These are phyloP conservation scores for Plasmodium malariae DNA, from an alignment of 169 alveolate genomes.

Conservation along the genomic window DNA sequence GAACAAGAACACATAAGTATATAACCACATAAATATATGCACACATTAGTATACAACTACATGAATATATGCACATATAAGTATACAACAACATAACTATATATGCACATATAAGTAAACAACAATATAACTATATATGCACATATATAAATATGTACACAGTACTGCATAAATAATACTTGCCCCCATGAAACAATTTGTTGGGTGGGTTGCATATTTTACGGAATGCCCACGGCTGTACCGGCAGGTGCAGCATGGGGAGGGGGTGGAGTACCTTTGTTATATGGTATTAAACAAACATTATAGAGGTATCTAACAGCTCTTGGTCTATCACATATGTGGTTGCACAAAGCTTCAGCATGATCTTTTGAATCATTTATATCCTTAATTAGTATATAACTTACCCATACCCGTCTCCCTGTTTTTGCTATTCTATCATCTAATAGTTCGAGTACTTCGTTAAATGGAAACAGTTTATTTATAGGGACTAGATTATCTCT, in stretches of 20 bases:
- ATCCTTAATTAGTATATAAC: constrained; percentile 88
- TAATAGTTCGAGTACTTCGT: constrained; percentile 86
- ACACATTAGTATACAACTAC: too few relatives aligned
- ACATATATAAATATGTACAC: constrained; percentile 53
- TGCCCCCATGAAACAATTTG: too few relatives aligned
- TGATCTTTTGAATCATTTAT: constrained; percentile 83
- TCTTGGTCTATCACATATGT: constrained; percentile 80
- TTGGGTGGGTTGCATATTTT: constrained; percentile 20
- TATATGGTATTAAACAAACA: constrained; percentile 83
- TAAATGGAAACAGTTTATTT: constrained; percentile 87
- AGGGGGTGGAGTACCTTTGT: constrained; percentile 73
- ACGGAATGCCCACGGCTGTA: too few relatives aligned
- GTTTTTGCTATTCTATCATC: constrained; percentile 88
- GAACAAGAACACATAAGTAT: not conserved
- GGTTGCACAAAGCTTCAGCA: constrained; percentile 83
- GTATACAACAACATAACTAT: not conserved
- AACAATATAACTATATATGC: constrained; percentile 20
- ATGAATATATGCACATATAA: not conserved
- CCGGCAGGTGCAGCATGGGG: not conserved
- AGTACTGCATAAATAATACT: too few relatives aligned
- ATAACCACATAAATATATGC: not conserved
- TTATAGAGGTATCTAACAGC: constrained; percentile 82
- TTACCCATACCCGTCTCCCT: constrained; percentile 90
- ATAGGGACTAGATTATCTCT: constrained; percentile 85
- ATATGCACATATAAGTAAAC: not conserved